Evolutionary conservation across 495 filamentous ascomycete genomes (phyloP).

Genomic region (Ramalina peruviana): DNA sequence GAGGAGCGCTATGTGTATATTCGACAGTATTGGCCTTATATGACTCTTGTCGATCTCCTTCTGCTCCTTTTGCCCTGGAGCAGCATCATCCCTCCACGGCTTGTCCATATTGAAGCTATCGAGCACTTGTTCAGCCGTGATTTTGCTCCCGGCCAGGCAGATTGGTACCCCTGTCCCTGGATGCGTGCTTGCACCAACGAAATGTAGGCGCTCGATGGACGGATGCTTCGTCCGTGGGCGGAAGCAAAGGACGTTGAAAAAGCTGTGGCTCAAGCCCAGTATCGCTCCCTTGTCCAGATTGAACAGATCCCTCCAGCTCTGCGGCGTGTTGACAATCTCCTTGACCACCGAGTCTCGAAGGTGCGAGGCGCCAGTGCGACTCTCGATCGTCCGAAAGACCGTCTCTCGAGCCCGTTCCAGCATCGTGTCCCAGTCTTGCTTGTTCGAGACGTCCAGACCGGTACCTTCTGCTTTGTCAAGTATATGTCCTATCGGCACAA

Average conservation of each 20-base stretch:
- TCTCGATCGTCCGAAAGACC: constrained; percentile 39
- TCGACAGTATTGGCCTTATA: constrained; percentile 15
- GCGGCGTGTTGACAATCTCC: constrained; percentile 48
- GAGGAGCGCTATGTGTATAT: constrained; percentile 15
- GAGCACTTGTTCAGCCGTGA: constrained; percentile 44
- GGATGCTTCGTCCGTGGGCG: constrained; percentile 42
- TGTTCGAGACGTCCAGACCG: constrained; percentile 18
- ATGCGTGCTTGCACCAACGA: constrained; percentile 59
- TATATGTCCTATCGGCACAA: constrained; percentile 55
- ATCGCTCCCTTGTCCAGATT: constrained; percentile 61
- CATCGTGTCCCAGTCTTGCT: constrained; percentile 44
- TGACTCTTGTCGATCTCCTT: constrained; percentile 16
- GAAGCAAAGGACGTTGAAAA: constrained; percentile 59
- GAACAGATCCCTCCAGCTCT: constrained; percentile 45
- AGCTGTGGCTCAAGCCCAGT: constrained; percentile 49
- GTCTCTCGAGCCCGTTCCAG: constrained; percentile 34
- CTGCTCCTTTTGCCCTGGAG: constrained; percentile 1
- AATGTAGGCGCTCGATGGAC: constrained; percentile 37
- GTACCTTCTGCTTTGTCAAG: constrained; percentile 20
- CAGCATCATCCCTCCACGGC: constrained; percentile 8
- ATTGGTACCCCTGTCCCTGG: constrained; percentile 62
- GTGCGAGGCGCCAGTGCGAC: constrained; percentile 34
- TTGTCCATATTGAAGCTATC: constrained; percentile 16
- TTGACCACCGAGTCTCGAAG: constrained; percentile 34
- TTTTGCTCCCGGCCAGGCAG: constrained; percentile 46